Percentiles rank a stretch among this genome's conserved stretches.
Evolutionary conservation across 2,329 filamentous ascomycete genomes (phyloP).

Genomic region (Botrytis squamosa): DNA sequence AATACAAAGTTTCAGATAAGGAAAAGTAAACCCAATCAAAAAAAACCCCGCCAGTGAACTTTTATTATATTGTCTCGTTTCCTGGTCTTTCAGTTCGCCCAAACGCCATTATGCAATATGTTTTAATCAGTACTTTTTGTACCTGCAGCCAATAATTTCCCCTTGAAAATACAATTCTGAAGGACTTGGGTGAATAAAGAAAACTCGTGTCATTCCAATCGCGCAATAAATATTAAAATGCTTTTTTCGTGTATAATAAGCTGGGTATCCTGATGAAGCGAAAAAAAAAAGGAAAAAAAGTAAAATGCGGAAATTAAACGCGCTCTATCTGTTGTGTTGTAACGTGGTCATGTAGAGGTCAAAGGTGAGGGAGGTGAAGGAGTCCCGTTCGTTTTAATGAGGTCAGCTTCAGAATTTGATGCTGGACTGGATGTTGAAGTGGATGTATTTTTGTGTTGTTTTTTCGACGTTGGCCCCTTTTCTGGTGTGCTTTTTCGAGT

Average conservation of each 20-base stretch:
- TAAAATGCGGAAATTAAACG: not conserved
- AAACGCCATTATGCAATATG: conserved; percentile 8
- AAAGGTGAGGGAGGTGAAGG: conserved; percentile 4
- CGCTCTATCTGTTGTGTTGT: not conserved
- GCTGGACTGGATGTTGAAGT: not conserved
- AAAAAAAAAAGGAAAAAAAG: not conserved
- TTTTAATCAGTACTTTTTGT: conserved; percentile 4
- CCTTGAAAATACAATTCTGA: not conserved
- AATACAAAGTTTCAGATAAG: not conserved
- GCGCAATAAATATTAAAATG: conserved; percentile 18
- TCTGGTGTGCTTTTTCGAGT: conserved; percentile 19
- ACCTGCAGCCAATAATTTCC: not conserved
- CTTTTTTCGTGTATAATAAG: conserved; percentile 19
- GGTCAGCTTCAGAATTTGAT: not conserved
- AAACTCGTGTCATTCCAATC: conserved; percentile 14
- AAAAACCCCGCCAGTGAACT: not conserved
- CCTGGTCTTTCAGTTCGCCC: not conserved
- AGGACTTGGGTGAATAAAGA: not conserved
- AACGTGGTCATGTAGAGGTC: not conserved
- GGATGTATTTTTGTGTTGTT: not conserved
- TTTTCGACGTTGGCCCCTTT: not conserved
- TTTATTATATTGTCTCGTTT: not conserved
- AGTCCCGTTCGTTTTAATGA: conserved; percentile 1
- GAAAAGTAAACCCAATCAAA: not conserved
- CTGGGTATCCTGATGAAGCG: conserved; percentile 14